These are phyloP conservation scores for Lentinus tigrinus DNA, from an alignment of 768 basidiomycete genomes.

Conservation along the genomic window DNA sequence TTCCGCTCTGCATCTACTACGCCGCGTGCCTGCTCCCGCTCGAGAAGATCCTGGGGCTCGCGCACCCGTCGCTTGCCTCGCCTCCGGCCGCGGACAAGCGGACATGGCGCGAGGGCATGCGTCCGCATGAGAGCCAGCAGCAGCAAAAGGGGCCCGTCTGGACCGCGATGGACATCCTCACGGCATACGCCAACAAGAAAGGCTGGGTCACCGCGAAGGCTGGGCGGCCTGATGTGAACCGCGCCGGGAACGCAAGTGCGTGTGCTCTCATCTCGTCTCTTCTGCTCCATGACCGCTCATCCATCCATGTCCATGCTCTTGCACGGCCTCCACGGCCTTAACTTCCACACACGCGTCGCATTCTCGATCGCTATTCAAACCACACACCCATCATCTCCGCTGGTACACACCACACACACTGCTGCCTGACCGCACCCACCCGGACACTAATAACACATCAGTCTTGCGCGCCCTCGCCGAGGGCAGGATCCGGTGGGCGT, in stretches of 20 bases:
- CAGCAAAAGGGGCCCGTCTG: constrained; percentile 38
- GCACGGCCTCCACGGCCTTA: background rate
- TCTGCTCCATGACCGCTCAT: background rate
- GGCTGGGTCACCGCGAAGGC: constrained; percentile 91
- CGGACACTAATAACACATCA: no score
- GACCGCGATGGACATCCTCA: constrained; percentile 87
- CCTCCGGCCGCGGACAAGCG: constrained; percentile 58
- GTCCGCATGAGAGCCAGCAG: constrained; percentile 17
- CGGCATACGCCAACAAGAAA: constrained; percentile 71
- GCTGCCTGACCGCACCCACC: no score
- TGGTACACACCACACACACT: no score
- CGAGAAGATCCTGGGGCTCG: constrained; percentile 64
- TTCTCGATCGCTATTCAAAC: no score
- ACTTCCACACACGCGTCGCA: background rate
- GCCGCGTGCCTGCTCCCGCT: constrained; percentile 70
- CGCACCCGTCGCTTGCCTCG: constrained; percentile 42
- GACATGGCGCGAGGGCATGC: constrained; percentile 61
- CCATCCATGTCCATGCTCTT: background rate
- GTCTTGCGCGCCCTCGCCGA: constrained; percentile 85
- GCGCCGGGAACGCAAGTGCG: constrained; percentile 89
- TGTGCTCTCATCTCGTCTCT: constrained; percentile 17
- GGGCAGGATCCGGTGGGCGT: constrained; percentile 78
- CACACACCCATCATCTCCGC: no score
- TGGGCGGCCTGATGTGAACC: constrained; percentile 82
- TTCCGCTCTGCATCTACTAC: constrained; percentile 80